phyloP scores from a whole-genome alignment of 2,329 filamentous ascomycete genomes.

The Penicillium sp. region DNA sequence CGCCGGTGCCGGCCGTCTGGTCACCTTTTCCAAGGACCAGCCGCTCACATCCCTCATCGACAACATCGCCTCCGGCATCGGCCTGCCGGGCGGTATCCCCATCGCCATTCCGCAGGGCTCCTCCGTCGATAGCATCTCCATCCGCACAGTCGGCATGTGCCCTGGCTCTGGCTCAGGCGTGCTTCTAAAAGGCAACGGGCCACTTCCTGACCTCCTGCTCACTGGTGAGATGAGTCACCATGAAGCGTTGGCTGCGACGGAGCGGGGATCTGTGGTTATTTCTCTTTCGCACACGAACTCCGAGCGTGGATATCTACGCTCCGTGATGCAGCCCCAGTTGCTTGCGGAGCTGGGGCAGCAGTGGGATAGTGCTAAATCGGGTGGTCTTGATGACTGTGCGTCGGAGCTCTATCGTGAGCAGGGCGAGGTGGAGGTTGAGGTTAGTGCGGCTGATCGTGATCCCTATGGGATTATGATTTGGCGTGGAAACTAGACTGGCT shows the following conservation, averaged over 20 bases:
- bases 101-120: slow-evolving; percentile 62
- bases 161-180: slow-evolving; percentile 79
- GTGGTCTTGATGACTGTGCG: slow-evolving; percentile 36
- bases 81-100: slow-evolving; percentile 64
- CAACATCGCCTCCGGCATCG: slow-evolving; percentile 61
- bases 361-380: slow-evolving; percentile 50
- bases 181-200: slow-evolving; percentile 59
- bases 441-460: slow-evolving; percentile 80
- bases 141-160: slow-evolving; percentile 77
- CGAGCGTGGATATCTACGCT: slow-evolving; percentile 76
- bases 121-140: slow-evolving; percentile 54
- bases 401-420: slow-evolving; percentile 50
- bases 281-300: slow-evolving; percentile 91
- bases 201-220: slow-evolving; percentile 72
- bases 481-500: slow-evolving; percentile 11
- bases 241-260: slow-evolving; percentile 80
- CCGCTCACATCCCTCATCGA: slow-evolving; percentile 59
- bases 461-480: slow-evolving; percentile 73
- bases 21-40: slow-evolving; percentile 55
- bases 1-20: slow-evolving; percentile 62
- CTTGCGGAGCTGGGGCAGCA: slow-evolving; percentile 57
- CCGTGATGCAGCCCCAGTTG: slow-evolving; percentile 67
- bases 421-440: slow-evolving; percentile 61
- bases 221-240: slow-evolving; percentile 95
- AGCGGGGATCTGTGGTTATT: slow-evolving; percentile 78